Base-by-base conservation (phyloP, 2,329 filamentous ascomycete species). In the Paracoccidioides lutzii region DNA sequence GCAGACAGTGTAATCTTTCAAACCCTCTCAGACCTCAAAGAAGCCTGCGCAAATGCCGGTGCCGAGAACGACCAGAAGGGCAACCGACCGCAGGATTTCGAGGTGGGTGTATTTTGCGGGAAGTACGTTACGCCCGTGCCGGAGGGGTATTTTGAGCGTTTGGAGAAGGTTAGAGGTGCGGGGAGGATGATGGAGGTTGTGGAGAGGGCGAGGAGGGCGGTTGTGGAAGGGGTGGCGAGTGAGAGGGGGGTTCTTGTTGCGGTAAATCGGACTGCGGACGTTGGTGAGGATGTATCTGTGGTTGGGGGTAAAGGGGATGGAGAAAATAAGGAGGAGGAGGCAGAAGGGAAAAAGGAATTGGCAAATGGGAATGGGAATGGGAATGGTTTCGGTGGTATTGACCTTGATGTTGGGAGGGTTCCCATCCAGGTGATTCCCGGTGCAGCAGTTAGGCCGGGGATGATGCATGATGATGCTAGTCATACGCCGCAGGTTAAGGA, bases 61-160 rank as follows among this genome's bases (percentile, higher is more conserved):
- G 22, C 82, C 4, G 63, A 64, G 78, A 82, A 52, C 73, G 79
- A 55, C 72, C 79, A 58, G 73, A 75, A 38, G 68, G 80, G 63
- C 22, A 22, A 22, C 22, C 22, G 22, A 76, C 73, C 72, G 4
- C 63, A 80, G 60, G 76, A 84, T 55, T 96, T 96, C 62, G 91
- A 97, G 67, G 83, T 94, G 2, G 90, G 91, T 54, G 90, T 96
- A 7, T 96, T 97, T 74, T 89, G 84, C 66, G 91, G 91, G 48
- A 82, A 83, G 60, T 96, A 96, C 70, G 78, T 88, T 59, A 96
- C 91, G 0, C 82, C 82, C 0, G 86, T 96, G 1, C 81, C 85
- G 1, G 79, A 83, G 5, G 83, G 80, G 41, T 96, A 96, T 73
- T 93, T 96, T 62, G 82, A 88, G 61, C 87, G 89, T 64, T 76